Evolutionary conservation across 768 basidiomycete genomes (phyloP), one percentile per base, ranked within the genome.

Genomic region (Tylopilus sp.): DNA sequence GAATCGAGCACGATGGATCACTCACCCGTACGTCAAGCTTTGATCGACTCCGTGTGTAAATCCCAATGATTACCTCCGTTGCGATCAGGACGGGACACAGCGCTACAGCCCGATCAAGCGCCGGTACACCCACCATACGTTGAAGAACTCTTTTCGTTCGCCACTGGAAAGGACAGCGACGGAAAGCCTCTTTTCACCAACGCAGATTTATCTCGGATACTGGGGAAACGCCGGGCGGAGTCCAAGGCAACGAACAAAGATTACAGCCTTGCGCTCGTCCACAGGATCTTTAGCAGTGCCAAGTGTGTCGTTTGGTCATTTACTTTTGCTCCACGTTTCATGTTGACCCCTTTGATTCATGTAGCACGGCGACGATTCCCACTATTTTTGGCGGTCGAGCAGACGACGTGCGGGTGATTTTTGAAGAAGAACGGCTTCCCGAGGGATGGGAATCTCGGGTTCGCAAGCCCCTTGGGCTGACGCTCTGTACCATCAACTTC

Each of bases 351-450:
- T 38, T 12, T 11, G 11, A 47, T 23, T 35, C 38, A 21, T 26
- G 11, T 53, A 88, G 85, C 67, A 74, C 82, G 0, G 78, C 84
- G 0, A 84, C 85, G 1, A 56, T 91, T 43, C 66, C 85, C 13
- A 78, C 22, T 15, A 8, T 45, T 17, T 51, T 51, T 40, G 43
- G 85, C 6, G 85, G 87, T 2, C 72, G 75, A 18, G 61, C 84
- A 6, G 66, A 72, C 9, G 84, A 85, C 49, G 58, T 90, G 31
- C 68, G 75, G 39, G 56, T 75, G 0, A 60, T 88, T 45, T 66
- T 91, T n/a, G 63, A 73, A 7, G 85, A 91, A 40, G 88, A 91
- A 57, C 78, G 86, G 15, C 61, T 91, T 31, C 82, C 84, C 1
- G 75, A 84, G 0, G 81, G 81, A 18, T 91, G 86, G 85, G 86